A percentile compares a stretch with the other conserved stretches of the same genome.
Conservation (phyloP, 1,284 basidiomycete genomes). For the Leccinum fuscescens region DNA sequence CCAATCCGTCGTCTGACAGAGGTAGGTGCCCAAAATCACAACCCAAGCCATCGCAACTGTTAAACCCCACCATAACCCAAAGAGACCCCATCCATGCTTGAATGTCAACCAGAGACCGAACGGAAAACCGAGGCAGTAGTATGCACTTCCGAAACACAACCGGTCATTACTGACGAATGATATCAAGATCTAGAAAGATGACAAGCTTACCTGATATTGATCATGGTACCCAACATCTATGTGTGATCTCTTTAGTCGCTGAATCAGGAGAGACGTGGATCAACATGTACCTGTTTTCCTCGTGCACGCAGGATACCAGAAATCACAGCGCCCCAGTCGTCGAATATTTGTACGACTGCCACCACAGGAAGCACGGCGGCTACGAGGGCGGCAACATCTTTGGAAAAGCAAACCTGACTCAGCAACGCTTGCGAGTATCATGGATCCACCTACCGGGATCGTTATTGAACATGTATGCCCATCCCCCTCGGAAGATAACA, state of each 20-base stretch:
- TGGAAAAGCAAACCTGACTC: neutral
- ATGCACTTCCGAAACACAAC: conserved; percentile 44
- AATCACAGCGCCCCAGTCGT: conserved; percentile 68
- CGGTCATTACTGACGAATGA: neutral
- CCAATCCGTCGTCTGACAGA: conserved; percentile 64
- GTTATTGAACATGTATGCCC: conserved; percentile 84
- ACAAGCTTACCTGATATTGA: conserved; percentile 56
- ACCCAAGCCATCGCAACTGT: conserved; percentile 59
- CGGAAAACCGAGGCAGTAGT: conserved; percentile 67
- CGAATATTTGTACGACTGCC: conserved; percentile 80
- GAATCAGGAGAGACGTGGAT: neutral
- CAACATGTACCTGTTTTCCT: conserved; percentile 59
- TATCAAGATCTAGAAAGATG: neutral
- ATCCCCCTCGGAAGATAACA: conserved; percentile 66
- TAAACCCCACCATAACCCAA: conserved; percentile 68
- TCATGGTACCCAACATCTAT: conserved; percentile 59
- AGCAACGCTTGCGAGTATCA: neutral
- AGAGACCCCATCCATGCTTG: conserved; percentile 46
- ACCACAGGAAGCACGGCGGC: conserved; percentile 73
- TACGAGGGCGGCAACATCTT: conserved; percentile 64
- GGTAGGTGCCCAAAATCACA: conserved; percentile 45
- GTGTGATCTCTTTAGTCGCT: neutral
- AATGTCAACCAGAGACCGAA: conserved; percentile 67
- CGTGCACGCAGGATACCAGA: conserved; percentile 76
- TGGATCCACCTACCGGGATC: conserved; percentile 55